A percentile compares a stretch with the other conserved stretches of the same genome.
Conservation (phyloP, 2,329 filamentous ascomycete species). For the Scytalidium lignicola region DNA sequence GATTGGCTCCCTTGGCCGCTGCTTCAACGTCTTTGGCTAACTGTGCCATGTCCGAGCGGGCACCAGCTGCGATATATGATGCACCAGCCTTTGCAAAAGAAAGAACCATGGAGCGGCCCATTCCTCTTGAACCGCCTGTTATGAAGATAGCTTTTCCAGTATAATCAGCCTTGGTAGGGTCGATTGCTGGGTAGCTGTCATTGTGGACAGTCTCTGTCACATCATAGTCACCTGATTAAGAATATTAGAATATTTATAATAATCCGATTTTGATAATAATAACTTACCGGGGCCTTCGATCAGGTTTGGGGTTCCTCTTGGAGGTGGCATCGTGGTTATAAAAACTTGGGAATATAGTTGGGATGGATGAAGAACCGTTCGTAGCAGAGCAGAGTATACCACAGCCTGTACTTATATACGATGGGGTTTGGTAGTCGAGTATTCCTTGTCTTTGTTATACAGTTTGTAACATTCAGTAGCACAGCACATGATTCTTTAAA, state of each 20-base stretch:
- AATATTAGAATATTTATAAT: not conserved
- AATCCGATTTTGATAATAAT: not conserved
- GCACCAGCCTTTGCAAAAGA: slow-evolving; percentile 51
- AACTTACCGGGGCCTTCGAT: slow-evolving; percentile 17
- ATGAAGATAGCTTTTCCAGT: slow-evolving; percentile 40
- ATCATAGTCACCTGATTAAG: slow-evolving; percentile 12
- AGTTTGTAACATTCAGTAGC: too few species aligned
- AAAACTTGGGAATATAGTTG: too few species aligned
- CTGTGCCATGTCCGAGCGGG: slow-evolving; percentile 38
- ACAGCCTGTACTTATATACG: too few species aligned
- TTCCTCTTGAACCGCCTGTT: slow-evolving; percentile 49
- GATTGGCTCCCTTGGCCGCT: slow-evolving; percentile 28
- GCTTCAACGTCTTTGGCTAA: slow-evolving; percentile 29
- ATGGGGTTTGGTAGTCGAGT: too few species aligned
- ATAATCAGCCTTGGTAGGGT: slow-evolving; percentile 33
- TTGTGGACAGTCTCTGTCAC: slow-evolving; percentile 23
- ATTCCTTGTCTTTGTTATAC: too few species aligned
- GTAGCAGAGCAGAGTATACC: too few species aligned
- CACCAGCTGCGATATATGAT: slow-evolving; percentile 46
- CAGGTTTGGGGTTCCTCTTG: slow-evolving; percentile 14
- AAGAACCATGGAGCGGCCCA: slow-evolving; percentile 48
- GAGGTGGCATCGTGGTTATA: slow-evolving; percentile 15
- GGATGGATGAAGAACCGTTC: too few species aligned
- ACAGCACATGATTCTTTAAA: too few species aligned
- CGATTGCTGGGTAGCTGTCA: slow-evolving; percentile 50